Evolutionary conservation across 768 basidiomycete species (phyloP).

Genomic region (Pisolithus microcarpus): DNA sequence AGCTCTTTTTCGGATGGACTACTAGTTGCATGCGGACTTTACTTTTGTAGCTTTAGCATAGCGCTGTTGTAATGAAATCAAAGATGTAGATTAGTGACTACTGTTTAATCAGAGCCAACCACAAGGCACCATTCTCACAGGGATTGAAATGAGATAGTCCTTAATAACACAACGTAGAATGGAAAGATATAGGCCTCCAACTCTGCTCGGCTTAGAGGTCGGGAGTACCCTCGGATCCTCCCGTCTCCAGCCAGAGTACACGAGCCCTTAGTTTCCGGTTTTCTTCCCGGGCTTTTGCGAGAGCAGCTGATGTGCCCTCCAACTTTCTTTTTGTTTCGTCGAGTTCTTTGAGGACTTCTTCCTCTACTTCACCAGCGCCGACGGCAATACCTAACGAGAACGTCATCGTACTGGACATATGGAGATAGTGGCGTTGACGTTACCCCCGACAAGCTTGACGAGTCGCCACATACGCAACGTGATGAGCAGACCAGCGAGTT

Average conservation of each 20-base stretch:
- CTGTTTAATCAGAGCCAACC: conserved; percentile 4
- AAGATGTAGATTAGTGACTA: not conserved
- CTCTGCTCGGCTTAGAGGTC: conserved; percentile 19
- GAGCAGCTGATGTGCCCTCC: conserved; percentile 33
- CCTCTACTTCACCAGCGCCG: conserved; percentile 64
- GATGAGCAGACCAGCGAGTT: conserved; percentile 64
- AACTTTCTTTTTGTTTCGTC: conserved; percentile 44
- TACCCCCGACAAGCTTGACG: conserved; percentile 64
- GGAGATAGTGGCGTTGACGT: conserved; percentile 4
- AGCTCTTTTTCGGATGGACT: not conserved
- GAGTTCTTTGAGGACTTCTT: conserved; percentile 44
- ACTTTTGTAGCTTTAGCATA: not conserved
- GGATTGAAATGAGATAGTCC: not conserved
- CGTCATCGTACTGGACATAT: conserved; percentile 1
- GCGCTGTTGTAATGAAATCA: not conserved
- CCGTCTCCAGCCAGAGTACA: conserved; percentile 28
- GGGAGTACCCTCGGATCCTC: conserved; percentile 25
- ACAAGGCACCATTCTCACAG: not conserved
- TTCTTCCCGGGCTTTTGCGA: conserved; percentile 44
- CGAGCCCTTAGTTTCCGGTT: conserved; percentile 45
- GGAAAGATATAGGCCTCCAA: not conserved
- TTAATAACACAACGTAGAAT: not conserved
- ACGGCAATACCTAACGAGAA: conserved; percentile 56
- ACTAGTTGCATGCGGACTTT: not conserved
- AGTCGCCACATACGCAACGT: conserved; percentile 76